Evolutionary conservation across 768 basidiomycete species (phyloP).

Genomic region (Termitomyces titanicus): DNA sequence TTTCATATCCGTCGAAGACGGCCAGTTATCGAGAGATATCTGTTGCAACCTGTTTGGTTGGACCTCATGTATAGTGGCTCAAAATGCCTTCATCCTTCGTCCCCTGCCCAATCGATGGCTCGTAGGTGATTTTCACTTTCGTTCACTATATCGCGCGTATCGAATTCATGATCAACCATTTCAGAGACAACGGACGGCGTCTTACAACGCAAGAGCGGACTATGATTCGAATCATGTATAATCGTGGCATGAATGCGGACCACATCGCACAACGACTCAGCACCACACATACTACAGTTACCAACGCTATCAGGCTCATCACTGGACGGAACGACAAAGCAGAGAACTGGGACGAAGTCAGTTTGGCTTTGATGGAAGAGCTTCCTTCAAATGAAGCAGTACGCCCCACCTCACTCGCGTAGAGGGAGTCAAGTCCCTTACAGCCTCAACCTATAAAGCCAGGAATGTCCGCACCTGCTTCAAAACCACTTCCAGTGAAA

Average conservation of each 20-base stretch:
- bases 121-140: neutral
- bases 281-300: neutral
- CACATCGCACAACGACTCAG: slow-evolving; percentile 1
- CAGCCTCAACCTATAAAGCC: neutral
- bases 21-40: neutral
- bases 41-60: neutral
- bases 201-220: neutral
- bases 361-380: neutral
- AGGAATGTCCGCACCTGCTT: neutral
- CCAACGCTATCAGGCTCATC: neutral
- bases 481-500: neutral
- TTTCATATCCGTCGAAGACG: neutral
- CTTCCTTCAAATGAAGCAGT: neutral
- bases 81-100: neutral
- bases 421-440: neutral
- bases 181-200: neutral
- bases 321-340: neutral
- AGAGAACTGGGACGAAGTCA: neutral
- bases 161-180: neutral
- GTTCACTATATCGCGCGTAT: neutral
- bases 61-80: neutral
- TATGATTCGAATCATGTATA: slow-evolving; percentile 2
- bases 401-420: neutral
- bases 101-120: neutral
- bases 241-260: slow-evolving; percentile 1